Evolutionary conservation across 306 rosid species (phyloP).

Genomic region (Pyrus pyrifolia): DNA sequence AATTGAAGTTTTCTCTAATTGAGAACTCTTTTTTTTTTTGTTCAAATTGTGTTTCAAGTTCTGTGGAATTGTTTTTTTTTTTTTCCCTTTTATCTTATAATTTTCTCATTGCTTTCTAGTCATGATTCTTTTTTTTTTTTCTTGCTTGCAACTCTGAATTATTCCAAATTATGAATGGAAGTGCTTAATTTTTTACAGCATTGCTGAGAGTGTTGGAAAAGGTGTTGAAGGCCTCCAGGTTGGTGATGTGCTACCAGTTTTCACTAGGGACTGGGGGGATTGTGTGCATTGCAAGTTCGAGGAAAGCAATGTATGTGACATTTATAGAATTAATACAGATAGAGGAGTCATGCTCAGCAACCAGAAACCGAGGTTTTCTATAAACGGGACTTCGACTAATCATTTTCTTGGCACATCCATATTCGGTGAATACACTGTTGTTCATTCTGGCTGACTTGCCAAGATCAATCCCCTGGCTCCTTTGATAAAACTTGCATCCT

Average conservation of each 20-base stretch:
- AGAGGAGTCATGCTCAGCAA: constrained; percentile 34
- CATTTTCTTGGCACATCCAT: constrained; percentile 42
- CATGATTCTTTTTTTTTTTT: no score
- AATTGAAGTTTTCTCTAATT: no score
- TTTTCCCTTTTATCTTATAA: no score
- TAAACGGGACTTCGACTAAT: constrained; percentile 28
- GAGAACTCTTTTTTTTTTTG: no score
- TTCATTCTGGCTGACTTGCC: constrained; percentile 35
- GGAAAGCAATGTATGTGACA: constrained; percentile 40
- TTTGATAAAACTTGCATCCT: constrained; percentile 34
- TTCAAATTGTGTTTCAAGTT: no score
- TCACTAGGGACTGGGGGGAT: constrained; percentile 35
- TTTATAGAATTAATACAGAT: constrained; percentile 23
- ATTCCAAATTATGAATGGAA: neutral
- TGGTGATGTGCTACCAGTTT: constrained; percentile 36
- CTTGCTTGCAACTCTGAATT: neutral
- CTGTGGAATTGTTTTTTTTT: no score
- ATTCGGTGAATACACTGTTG: constrained; percentile 38
- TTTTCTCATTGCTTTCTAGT: no score
- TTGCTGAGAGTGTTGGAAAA: constrained; percentile 41
- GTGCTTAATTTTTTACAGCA: constrained; percentile 4
- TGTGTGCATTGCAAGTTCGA: constrained; percentile 34
- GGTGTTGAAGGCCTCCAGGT: constrained; percentile 19
- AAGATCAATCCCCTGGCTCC: constrained; percentile 40
- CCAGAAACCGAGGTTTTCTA: constrained; percentile 34